Conservation (phyloP, 2,329 filamentous ascomycete species). For the Chrysosporium queenslandicum region DNA sequence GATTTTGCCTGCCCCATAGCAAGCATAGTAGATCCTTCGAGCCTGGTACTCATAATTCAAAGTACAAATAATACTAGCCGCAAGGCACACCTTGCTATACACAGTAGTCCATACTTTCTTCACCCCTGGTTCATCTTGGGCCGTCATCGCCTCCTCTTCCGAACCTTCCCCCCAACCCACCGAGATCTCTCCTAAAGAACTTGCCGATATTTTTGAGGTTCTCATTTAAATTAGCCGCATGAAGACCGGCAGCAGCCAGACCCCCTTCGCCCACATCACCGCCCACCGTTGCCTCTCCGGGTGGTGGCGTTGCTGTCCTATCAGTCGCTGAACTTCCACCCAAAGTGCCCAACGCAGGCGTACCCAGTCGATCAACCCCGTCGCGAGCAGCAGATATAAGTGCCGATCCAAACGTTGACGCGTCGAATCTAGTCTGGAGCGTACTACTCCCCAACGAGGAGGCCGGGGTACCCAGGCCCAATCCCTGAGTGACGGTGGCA, state of each 20-base stretch:
- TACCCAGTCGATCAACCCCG: slow-evolving; percentile 67
- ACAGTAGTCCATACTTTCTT: neutral
- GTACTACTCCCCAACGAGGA: slow-evolving; percentile 34
- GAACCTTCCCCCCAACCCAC: slow-evolving; percentile 62
- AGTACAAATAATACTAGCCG: no score
- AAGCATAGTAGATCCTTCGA: no score
- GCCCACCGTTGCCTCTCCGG: slow-evolving; percentile 19
- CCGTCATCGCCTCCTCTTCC: slow-evolving; percentile 45
- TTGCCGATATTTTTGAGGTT: slow-evolving; percentile 93
- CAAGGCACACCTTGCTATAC: no score
- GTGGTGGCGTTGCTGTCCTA: slow-evolving; percentile 20
- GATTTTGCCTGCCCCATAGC: no score
- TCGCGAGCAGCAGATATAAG: slow-evolving; percentile 80
- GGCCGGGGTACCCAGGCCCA: slow-evolving; percentile 37
- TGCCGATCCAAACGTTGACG: slow-evolving; percentile 72
- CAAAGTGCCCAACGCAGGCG: slow-evolving; percentile 38
- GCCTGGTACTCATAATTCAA: no score
- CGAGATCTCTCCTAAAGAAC: slow-evolving; percentile 84
- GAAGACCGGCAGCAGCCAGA: slow-evolving; percentile 23
- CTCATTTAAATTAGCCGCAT: slow-evolving; percentile 71
- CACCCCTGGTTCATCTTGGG: neutral
- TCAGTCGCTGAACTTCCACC: slow-evolving; percentile 12
- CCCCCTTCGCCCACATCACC: slow-evolving; percentile 24
- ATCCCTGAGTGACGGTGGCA: slow-evolving; percentile 33
- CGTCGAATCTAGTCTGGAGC: slow-evolving; percentile 56